Base-by-base conservation (phyloP, 768 basidiomycete species). In the Leccinum arenicola region DNA sequence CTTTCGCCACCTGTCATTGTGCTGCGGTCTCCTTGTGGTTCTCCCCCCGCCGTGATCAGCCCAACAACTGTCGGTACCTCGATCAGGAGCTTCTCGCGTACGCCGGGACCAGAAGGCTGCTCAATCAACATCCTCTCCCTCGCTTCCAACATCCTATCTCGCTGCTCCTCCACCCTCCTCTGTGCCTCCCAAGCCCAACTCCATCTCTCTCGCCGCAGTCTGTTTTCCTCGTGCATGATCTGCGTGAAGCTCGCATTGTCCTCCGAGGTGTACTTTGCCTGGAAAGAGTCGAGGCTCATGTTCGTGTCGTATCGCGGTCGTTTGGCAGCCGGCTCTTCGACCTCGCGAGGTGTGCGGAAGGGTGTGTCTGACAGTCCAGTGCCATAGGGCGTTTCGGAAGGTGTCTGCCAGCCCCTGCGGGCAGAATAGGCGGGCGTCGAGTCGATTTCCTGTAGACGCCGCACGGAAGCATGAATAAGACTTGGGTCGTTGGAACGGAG, bases 111-210 rank as follows among this genome's bases (percentile, higher is more conserved):
- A 1, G 77, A 74, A 10, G 85, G 79, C 23, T 84, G 83, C 68
- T 92, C 89, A 64, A 94, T 82, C 61, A 95, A 65, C 77, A 91
- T 79, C 65, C 78, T 80, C 75, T 88, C 86, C 73, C 88, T 80
- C 31, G 74, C 82, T 69, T 88, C 86, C 33, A 89, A 69, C 82
- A 88, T 86, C 73, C 75, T 86, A 40, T 73, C 77, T 65, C 82
- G 81, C 71, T 85, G 85, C 54, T 75, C 78, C 62, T 91, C 88
- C 2, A 95, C 94, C 67, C 84, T 78, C 72, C 76, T 79, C 79
- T 98, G 94, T 7, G 94, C 95, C 45, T 93, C 89, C 87, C 89
- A 99, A 2, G 95, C 97, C 97, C 97, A 99, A 0, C 76, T 84
- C 80, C 87, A 93, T 71, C 78, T 85, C 70, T 92, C 90, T 70